These are phyloP conservation scores for Camellia japonica DNA, from an alignment of 148 eudicot genomes.

Conservation along the genomic window DNA sequence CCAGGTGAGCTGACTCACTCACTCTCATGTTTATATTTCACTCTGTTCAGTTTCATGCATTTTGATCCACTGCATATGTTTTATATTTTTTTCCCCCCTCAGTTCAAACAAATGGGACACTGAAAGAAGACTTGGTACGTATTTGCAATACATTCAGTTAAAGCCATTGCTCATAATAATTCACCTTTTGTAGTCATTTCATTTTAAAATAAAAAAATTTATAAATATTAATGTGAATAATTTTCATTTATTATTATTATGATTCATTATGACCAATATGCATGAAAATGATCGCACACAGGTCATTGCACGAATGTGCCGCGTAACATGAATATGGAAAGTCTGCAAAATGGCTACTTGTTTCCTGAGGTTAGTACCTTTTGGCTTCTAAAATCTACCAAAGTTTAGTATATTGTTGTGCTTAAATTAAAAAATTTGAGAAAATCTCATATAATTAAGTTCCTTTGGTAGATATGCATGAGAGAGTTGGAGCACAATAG, in stretches of 20 bases:
- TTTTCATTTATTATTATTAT: too few species aligned
- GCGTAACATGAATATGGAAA: conserved; percentile 4
- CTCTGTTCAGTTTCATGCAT: too few species aligned
- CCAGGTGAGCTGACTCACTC: not conserved
- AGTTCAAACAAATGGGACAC: not conserved
- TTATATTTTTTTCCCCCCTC: not conserved
- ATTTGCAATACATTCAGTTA: not conserved
- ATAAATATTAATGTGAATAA: too few species aligned
- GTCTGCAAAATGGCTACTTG: not conserved
- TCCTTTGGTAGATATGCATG: conserved; percentile 30
- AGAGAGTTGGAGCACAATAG: conserved; percentile 35
- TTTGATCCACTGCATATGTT: too few species aligned
- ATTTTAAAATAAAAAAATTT: too few species aligned
- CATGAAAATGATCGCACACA: not conserved
- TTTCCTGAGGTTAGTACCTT: not conserved
- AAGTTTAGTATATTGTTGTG: too few species aligned
- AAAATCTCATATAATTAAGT: not conserved
- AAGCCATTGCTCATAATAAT: not conserved
- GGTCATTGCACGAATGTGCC: conserved; percentile 9
- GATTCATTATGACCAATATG: not conserved
- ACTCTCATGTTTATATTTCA: not conserved
- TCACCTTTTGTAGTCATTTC: too few species aligned
- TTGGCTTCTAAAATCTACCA: not conserved
- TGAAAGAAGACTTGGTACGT: not conserved
- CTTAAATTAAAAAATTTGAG: too few species aligned